phyloP scores from a whole-genome alignment of 2,329 filamentous ascomycete species.

The Xylaria multiplex region DNA sequence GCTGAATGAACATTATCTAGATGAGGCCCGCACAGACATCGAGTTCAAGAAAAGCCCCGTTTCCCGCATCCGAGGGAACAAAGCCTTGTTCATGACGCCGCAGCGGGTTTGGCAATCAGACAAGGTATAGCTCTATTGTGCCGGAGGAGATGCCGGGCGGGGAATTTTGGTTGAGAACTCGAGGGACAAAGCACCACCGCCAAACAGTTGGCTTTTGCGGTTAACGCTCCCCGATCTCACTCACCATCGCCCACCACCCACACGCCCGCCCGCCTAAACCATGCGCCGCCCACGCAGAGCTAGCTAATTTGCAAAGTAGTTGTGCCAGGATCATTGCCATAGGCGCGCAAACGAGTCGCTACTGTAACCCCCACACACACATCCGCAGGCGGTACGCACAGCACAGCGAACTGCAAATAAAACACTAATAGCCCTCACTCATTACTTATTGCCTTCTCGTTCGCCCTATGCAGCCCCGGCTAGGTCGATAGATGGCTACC shows the following conservation, averaged over 20 bases:
- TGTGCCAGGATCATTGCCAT: constrained; percentile 31
- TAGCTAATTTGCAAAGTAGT: constrained; percentile 24
- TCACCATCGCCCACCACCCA: constrained; percentile 16
- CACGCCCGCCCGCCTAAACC: constrained; percentile 28
- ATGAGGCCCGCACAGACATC: constrained; percentile 49
- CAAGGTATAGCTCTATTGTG: constrained; percentile 37
- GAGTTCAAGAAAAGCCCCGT: constrained; percentile 45
- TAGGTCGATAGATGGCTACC: constrained; percentile 27
- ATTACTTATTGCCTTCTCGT: constrained; percentile 19
- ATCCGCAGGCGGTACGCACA: constrained; percentile 34
- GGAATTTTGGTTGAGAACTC: constrained; percentile 35
- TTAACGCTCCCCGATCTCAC: constrained; percentile 47
- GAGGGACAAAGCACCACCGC: constrained; percentile 37
- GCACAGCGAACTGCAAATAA: constrained; percentile 34
- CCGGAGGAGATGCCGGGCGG: constrained; percentile 38
- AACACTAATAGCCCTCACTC: constrained; percentile 17
- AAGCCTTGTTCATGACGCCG: constrained; percentile 37
- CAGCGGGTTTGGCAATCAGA: constrained; percentile 36
- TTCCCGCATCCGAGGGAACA: constrained; percentile 45
- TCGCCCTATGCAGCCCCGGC: constrained; percentile 34
- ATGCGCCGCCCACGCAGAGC: constrained; percentile 33
- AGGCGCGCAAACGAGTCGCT: constrained; percentile 38
- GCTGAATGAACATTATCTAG: constrained; percentile 35
- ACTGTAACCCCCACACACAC: constrained; percentile 28
- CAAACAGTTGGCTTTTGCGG: constrained; percentile 44